Conservation (phyloP, 345 rosid genomes). For the Psidium guajava region DNA sequence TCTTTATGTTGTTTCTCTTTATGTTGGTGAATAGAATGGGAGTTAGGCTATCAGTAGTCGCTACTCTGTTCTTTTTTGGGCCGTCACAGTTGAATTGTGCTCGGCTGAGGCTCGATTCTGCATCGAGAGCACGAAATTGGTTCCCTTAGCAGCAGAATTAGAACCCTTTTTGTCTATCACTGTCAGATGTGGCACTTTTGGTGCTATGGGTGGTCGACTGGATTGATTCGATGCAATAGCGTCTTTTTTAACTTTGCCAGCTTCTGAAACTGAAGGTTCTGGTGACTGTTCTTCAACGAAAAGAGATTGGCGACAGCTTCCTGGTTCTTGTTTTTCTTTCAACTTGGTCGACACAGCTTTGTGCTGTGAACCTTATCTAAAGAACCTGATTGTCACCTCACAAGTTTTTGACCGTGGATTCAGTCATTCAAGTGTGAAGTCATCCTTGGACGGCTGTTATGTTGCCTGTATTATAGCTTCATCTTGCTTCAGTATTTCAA, state of each 20-base stretch:
- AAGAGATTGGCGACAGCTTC: conserved; percentile 19
- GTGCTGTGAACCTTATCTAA: conserved; percentile 69
- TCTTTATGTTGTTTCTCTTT: no score
- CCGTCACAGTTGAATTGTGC: no score
- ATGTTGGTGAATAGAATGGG: no score
- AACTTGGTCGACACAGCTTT: conserved; percentile 74
- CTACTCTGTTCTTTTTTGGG: no score
- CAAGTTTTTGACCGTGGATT: conserved; percentile 7
- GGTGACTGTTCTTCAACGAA: conserved; percentile 17
- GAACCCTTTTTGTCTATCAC: conserved; percentile 17
- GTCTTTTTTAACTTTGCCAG: conserved; percentile 31
- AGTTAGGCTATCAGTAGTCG: no score
- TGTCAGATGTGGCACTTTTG: conserved; percentile 63
- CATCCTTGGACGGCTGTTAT: conserved; percentile 5
- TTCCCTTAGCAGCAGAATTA: no score
- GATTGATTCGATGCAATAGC: conserved; percentile 62
- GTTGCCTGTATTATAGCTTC: conserved; percentile 81
- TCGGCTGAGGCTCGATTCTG: no score
- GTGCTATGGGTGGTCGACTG: conserved; percentile 82
- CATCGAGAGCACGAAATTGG: no score
- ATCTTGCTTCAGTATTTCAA: conserved; percentile 59
- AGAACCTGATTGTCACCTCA: conserved; percentile 8
- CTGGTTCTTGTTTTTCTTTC: conserved; percentile 30
- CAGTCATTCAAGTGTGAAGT: conserved; percentile 14
- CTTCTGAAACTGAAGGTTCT: conserved; percentile 18